Evolutionary conservation across 352 stramenopile species (phyloP), one percentile per base, ranked within the genome.

Genomic region (Globisporangium cederbergense): DNA sequence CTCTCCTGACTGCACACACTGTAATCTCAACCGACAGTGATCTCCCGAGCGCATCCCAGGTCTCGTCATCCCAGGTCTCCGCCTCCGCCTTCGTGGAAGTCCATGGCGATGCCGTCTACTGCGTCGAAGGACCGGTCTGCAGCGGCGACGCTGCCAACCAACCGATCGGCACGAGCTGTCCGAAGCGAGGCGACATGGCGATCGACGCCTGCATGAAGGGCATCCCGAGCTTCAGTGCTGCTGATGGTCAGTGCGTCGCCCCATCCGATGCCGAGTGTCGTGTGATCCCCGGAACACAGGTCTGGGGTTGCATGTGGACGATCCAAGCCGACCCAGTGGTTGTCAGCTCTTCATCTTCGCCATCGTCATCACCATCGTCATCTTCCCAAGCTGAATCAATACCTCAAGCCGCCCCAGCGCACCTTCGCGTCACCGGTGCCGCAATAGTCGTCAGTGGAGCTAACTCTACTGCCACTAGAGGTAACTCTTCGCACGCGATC

Each of bases 31-130:
- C 74, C 22, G 13, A 36, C 50, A 43, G 45, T 51, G 45, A 28
- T 11, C 45, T 51, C 45, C 45, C 30, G 8, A 30, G 28, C 16
- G 8, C 22, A 20, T 18, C 5, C 18, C 51, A 42, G 51, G 36
- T 30, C 51, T 83, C 67, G 50, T 73, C 54, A 13, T 58, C 51
- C 0, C 60, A 61, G 22, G 49, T 1, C 7, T 36, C 7, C 4
- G 32, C 32, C 0, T 56, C 42, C 16, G 42, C 36, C 3, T 51
- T 58, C 34, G 62, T 67, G 6, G 49, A 22, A 18, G 62, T 61
- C 6, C 42, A 22, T 22, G 60, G 52, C 9, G 77, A 83, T 61
- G 77, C 75, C 25, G 79, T 72, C 0, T 83, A 77, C 57, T 77
- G 73, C 54, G 62, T 83, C 34, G 46, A 65, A 49, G 77, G 74